Base-by-base conservation (phyloP, 495 filamentous ascomycete genomes). In the Penicillium alfredii region DNA sequence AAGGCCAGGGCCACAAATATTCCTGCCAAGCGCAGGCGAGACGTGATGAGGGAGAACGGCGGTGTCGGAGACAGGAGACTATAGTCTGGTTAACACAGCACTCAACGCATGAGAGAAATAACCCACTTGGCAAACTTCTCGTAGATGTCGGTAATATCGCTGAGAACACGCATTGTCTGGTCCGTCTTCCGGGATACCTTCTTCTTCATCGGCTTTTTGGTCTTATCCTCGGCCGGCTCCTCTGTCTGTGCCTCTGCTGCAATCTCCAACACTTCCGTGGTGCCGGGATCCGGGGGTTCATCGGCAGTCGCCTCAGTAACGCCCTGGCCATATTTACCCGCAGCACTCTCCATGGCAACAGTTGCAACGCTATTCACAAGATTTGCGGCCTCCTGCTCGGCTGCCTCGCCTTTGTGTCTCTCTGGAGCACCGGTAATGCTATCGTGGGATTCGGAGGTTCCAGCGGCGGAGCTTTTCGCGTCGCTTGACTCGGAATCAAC, bases 401-500 rank as follows among this genome's bases (percentile, higher is more conserved):
- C 86, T 0, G 86, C 84, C 55, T 93, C 88, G 11, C 88, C 88
- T 48, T 88, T 82, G 54, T 88, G 78, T 36, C 81, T 84, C 60
- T 94, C 85, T 0, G 86, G 82, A 0, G 82, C 86, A 11, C 87
- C 88, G 0, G 87, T 93, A 4, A 82, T 66, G 41, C 80, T 88
- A 37, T 88, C 85, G 15, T 84, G 74, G 21, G 81, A 87, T 8
- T 84, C 86, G 3, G 86, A 65, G 1, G 85, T 76, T 0, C 79
- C 85, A 4, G 78, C 72, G 26, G 71, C 70, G 1, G 86, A 80
- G 49, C 81, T 84, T 46, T 86, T 76, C 0, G 84, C 65, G 8
- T 45, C 40, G 10, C 82, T 84, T 0, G 77, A 73, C 23, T 68
- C 75, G 7, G 63, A 60, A 44, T 78, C 66, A 9, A 86, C 80